Percentiles rank a stretch among this genome's conserved stretches.
These are phyloP conservation scores for Ophiostoma sp. DNA, from an alignment of 2,329 filamentous ascomycete genomes.

Conservation along the genomic window DNA sequence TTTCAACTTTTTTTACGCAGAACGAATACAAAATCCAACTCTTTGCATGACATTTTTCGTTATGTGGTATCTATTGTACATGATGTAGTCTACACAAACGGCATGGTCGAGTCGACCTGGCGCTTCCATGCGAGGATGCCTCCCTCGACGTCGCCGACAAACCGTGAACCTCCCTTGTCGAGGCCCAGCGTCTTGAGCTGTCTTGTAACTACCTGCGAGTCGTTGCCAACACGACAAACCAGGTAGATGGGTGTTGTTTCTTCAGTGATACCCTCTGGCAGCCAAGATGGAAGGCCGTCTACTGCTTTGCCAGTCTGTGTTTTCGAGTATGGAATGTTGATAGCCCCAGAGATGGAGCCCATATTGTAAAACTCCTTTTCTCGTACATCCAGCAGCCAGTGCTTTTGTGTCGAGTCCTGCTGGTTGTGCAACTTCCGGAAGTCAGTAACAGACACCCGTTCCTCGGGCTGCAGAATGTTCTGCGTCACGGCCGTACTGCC, in stretches of 20 bases:
- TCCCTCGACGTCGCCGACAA: slow-evolving; percentile 69
- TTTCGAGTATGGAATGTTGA: slow-evolving; percentile 71
- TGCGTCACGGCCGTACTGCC: slow-evolving; percentile 36
- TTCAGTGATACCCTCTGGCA: slow-evolving; percentile 42
- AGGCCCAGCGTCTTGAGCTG: slow-evolving; percentile 64
- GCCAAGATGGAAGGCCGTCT: slow-evolving; percentile 32
- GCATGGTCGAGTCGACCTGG: slow-evolving; percentile 60
- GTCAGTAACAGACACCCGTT: slow-evolving; percentile 66
- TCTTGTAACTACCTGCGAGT: slow-evolving; percentile 70
- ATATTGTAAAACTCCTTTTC: slow-evolving; percentile 84
- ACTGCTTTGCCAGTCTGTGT: slow-evolving; percentile 27
- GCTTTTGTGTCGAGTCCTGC: slow-evolving; percentile 33
- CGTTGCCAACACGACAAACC: slow-evolving; percentile 74
- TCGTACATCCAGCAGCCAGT: slow-evolving; percentile 77
- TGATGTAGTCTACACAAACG: slow-evolving; percentile 47
- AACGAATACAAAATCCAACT: slow-evolving; percentile 10
- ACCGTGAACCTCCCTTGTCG: slow-evolving; percentile 52
- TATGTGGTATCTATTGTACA: not conserved
- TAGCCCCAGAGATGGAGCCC: slow-evolving; percentile 70
- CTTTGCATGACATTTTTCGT: slow-evolving; percentile 1
- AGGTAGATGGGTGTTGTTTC: slow-evolving; percentile 62
- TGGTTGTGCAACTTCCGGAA: slow-evolving; percentile 40
- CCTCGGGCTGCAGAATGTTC: slow-evolving; percentile 54
- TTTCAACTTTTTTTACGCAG: not conserved
- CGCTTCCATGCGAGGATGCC: slow-evolving; percentile 73